Percentiles rank a stretch among this genome's conserved stretches.
Conservation (phyloP, 371 early-diverging fungal genomes). For the Mucor sp. region DNA sequence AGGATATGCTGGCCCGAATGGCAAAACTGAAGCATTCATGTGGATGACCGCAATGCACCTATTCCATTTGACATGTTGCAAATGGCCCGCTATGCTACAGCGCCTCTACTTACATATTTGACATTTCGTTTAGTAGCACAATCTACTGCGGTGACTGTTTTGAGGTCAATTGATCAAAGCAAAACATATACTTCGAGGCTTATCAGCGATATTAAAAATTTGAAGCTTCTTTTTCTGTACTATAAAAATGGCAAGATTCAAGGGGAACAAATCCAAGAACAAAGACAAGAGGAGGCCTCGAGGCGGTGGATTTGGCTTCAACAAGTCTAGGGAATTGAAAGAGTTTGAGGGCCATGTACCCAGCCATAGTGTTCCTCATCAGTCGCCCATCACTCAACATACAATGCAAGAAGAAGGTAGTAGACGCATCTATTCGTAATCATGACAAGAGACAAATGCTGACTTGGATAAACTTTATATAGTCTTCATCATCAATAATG, state of each 20-base stretch:
- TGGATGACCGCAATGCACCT: not conserved
- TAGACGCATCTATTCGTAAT: not conserved
- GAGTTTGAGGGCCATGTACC: not conserved
- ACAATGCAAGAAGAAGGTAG: slow-evolving; percentile 7
- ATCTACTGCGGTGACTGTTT: not conserved
- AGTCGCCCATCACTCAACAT: not conserved
- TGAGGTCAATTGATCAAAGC: not conserved
- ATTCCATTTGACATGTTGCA: not conserved
- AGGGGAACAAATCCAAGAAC: not conserved
- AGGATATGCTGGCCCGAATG: not conserved
- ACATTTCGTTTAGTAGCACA: not conserved
- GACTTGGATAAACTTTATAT: not conserved
- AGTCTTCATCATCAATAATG: slow-evolving; percentile 2
- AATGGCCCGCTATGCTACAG: not conserved
- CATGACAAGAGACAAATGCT: not conserved
- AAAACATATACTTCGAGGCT: not conserved
- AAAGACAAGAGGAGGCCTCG: not conserved
- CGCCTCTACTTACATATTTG: not conserved
- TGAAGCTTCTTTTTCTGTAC: not conserved
- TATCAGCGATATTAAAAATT: not conserved
- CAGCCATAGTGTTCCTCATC: not conserved
- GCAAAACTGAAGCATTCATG: not conserved
- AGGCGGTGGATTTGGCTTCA: slow-evolving; percentile 9
- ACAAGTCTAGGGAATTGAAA: not conserved
- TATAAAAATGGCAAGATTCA: not conserved